phyloP scores from a whole-genome alignment of 2,329 filamentous ascomycete species.

The Penicillium sp. region DNA sequence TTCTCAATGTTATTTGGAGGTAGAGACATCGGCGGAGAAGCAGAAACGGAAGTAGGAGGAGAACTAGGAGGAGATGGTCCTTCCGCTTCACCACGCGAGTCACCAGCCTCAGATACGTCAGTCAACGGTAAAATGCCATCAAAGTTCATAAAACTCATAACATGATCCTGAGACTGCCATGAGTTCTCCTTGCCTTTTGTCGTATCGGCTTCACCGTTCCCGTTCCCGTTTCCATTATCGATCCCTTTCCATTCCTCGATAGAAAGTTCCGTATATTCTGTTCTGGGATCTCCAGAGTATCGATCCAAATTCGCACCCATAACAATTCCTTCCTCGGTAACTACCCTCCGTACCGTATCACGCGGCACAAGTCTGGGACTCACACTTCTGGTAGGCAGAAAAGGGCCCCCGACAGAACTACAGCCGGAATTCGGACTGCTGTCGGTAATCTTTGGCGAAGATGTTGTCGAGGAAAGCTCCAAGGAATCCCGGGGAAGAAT shows the following conservation, averaged over 20 bases:
- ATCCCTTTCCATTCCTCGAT: neutral
- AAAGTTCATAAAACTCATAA: constrained; percentile 32
- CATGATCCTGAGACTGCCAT: constrained; percentile 7
- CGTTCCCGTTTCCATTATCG: neutral
- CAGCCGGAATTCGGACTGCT: neutral
- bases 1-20: neutral
- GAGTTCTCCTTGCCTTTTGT: neutral
- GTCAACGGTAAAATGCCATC: neutral
- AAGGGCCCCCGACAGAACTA: neutral
- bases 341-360: constrained; percentile 7
- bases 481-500: neutral
- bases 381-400: neutral
- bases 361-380: neutral
- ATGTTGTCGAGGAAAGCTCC: neutral
- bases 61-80: neutral
- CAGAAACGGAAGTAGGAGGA: neutral
- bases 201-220: neutral
- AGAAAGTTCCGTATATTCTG: neutral
- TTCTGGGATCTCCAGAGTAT: neutral
- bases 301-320: constrained; percentile 27
- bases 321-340: constrained; percentile 30
- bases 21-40: neutral
- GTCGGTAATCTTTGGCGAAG: neutral
- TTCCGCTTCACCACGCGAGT: neutral
- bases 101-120: neutral